These are phyloP conservation scores for Trichophyton simii DNA, from an alignment of 2,329 filamentous ascomycete genomes.

Conservation along the genomic window DNA sequence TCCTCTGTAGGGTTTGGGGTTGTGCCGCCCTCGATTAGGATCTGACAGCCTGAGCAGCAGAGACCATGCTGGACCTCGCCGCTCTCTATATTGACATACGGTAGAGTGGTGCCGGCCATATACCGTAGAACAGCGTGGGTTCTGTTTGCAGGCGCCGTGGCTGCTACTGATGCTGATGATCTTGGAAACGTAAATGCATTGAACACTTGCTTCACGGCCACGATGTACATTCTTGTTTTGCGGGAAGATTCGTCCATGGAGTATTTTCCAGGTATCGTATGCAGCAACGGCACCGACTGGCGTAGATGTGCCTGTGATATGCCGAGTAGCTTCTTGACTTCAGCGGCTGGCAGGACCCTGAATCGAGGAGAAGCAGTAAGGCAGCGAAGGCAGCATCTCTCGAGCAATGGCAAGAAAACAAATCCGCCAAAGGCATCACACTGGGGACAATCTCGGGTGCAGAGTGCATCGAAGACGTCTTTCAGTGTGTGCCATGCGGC, in stretches of 20 bases:
- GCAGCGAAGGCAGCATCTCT: conserved; percentile 2
- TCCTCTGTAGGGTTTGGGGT: not conserved
- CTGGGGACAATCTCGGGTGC: conserved; percentile 3
- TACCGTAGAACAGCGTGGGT: not conserved
- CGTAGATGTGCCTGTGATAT: not conserved
- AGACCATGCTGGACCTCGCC: conserved; percentile 3
- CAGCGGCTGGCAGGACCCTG: not conserved
- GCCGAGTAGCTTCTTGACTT: not conserved
- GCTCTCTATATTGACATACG: conserved; percentile 4
- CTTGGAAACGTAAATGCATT: not conserved
- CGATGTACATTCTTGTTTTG: not conserved
- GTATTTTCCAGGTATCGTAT: conserved; percentile 3
- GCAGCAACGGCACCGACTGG: conserved; percentile 1
- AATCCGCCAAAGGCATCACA: conserved; percentile 8
- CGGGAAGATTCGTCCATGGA: not conserved
- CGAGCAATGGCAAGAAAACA: conserved; percentile 5
- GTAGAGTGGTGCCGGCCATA: conserved; percentile 6
- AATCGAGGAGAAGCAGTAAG: not conserved
- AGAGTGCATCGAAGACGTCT: conserved; percentile 1
- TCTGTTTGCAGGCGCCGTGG: not conserved
- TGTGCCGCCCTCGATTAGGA: conserved; percentile 1
- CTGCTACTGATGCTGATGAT: not conserved
- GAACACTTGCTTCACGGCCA: not conserved
- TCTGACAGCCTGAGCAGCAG: conserved; percentile 7
- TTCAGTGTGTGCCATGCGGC: conserved; percentile 5